These are phyloP conservation scores for Multifurca ochricompacta DNA, from an alignment of 768 basidiomycete species.

Conservation along the genomic window DNA sequence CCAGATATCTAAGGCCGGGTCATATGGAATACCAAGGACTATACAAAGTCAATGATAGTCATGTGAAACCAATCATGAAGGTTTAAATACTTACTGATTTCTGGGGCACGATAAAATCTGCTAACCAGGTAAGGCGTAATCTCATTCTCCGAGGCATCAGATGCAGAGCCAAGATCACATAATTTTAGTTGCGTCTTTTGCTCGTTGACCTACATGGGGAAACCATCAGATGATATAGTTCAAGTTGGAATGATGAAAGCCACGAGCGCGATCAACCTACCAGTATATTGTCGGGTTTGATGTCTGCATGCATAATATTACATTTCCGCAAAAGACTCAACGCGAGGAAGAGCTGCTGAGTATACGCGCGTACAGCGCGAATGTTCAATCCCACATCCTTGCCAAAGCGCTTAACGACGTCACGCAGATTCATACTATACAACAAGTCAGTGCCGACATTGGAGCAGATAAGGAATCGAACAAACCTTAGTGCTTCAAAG, in stretches of 20 bases:
- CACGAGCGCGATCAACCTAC: constrained; percentile 38
- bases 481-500: constrained; percentile 86
- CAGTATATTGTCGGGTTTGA: constrained; percentile 97
- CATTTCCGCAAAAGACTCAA: constrained; percentile 79
- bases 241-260: background rate
- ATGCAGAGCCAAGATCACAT: constrained; percentile 96
- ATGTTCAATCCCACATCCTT: constrained; percentile 97
- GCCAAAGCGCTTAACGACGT: constrained; percentile 96
- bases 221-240: background rate
- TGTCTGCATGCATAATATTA: constrained; percentile 96
- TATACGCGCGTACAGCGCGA: constrained; percentile 96
- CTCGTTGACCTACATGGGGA: constrained; percentile 70
- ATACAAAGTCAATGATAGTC: constrained; percentile 14
- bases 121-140: constrained; percentile 98
- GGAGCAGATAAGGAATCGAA: background rate
- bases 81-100: constrained; percentile 69
- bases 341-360: constrained; percentile 90
- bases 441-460: constrained; percentile 3
- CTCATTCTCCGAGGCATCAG: constrained; percentile 90
- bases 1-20: constrained; percentile 92
- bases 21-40: constrained; percentile 96
- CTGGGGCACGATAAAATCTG: constrained; percentile 95
- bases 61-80: constrained; percentile 4
- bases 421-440: constrained; percentile 91
- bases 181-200: constrained; percentile 89